Evolutionary conservation across 2,329 filamentous ascomycete species (phyloP).

Genomic region (Trichoderma sp.): DNA sequence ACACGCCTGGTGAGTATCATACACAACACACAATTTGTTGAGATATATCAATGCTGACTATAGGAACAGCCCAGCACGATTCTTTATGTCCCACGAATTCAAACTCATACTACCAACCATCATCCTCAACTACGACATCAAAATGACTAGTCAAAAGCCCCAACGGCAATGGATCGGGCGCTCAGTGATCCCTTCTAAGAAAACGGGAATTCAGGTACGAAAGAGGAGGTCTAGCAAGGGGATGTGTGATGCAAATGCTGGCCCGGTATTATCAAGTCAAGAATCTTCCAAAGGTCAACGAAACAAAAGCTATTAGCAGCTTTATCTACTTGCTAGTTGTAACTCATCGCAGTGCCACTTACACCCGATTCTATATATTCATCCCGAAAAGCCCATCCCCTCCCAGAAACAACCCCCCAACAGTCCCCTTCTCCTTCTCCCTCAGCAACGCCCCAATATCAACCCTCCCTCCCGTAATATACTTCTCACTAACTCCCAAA

Average conservation of each 20-base stretch:
- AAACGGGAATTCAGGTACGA: slow-evolving; percentile 34
- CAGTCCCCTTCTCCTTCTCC: slow-evolving; percentile 55
- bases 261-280: neutral
- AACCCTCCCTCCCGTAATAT: slow-evolving; percentile 81
- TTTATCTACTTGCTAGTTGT: neutral
- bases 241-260: too few relatives aligned
- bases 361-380: slow-evolving; percentile 13
- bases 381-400: slow-evolving; percentile 42
- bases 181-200: slow-evolving; percentile 40
- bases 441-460: slow-evolving; percentile 72
- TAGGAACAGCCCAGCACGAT: slow-evolving; percentile 49
- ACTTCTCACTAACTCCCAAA: slow-evolving; percentile 82
- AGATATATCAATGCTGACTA: neutral
- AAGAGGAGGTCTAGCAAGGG: slow-evolving; percentile 3
- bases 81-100: slow-evolving; percentile 58
- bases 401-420: slow-evolving; percentile 40
- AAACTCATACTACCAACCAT: slow-evolving; percentile 57
- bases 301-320: neutral
- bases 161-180: slow-evolving; percentile 48
- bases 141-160: slow-evolving; percentile 43
- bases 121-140: slow-evolving; percentile 55
- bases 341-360: neutral
- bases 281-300: neutral
- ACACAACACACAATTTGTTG: neutral
- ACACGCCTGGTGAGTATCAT: slow-evolving; percentile 47